phyloP scores from a whole-genome alignment of 106 monocot species.

The Phalaenopsis equestris region DNA sequence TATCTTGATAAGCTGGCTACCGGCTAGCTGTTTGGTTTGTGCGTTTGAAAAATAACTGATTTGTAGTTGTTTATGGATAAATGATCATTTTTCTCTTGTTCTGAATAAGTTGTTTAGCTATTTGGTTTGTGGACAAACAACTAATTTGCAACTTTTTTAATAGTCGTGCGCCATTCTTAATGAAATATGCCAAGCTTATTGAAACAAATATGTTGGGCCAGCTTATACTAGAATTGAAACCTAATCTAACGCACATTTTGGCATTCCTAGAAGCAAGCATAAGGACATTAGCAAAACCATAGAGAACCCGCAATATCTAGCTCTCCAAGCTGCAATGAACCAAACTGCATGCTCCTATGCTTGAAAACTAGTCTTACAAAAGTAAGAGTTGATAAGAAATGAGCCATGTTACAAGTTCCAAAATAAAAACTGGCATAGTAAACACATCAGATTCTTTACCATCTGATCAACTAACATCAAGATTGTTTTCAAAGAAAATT shows the following conservation, averaged over 20 bases:
- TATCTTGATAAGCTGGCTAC: too few species aligned
- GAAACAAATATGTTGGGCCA: background rate
- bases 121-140: too few species aligned
- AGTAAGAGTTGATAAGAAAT: background rate
- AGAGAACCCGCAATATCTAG: background rate
- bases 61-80: too few species aligned
- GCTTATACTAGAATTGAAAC: background rate
- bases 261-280: background rate
- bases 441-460: slow-evolving; percentile 32
- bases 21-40: too few species aligned
- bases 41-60: too few species aligned
- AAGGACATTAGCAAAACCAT: background rate
- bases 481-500: slow-evolving; percentile 80
- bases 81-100: too few species aligned
- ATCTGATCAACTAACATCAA: slow-evolving; percentile 96
- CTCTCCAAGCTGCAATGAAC: background rate
- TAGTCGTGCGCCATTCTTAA: background rate
- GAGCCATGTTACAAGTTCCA: background rate
- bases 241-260: background rate
- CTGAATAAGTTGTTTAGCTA: too few species aligned
- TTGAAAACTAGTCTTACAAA: background rate
- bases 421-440: background rate
- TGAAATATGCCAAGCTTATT: background rate
- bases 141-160: background rate
- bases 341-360: background rate